phyloP scores from a whole-genome alignment of 768 basidiomycete species.

The Lactarius tabidus region DNA sequence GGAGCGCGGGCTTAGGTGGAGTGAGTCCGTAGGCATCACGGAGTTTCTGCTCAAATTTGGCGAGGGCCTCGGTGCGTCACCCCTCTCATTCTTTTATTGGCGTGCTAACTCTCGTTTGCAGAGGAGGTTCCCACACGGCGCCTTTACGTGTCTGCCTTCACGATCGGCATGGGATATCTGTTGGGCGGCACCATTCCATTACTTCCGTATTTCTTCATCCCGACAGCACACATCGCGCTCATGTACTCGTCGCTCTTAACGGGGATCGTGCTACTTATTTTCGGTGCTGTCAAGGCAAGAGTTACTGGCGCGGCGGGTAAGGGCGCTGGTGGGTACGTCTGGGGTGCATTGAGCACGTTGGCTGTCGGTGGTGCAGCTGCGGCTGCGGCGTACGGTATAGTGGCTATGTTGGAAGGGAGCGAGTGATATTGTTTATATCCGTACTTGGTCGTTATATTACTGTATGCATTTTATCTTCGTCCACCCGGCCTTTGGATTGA shows the following conservation, averaged over 20 bases:
- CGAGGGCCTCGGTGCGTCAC: constrained; percentile 75
- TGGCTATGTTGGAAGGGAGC: constrained; percentile 43
- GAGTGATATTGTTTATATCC: neutral
- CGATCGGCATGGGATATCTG: constrained; percentile 93
- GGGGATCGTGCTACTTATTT: constrained; percentile 79
- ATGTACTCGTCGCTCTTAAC: constrained; percentile 78
- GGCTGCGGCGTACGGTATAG: constrained; percentile 61
- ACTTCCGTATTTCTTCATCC: constrained; percentile 87
- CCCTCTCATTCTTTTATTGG: neutral
- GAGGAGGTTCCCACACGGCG: constrained; percentile 87
- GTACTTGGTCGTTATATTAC: no score
- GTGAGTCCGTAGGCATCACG: constrained; percentile 79
- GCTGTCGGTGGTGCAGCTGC: constrained; percentile 90
- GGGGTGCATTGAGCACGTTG: constrained; percentile 84
- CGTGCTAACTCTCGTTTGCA: constrained; percentile 28
- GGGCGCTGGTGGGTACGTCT: constrained; percentile 65
- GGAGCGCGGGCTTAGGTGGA: constrained; percentile 63
- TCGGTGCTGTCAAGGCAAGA: constrained; percentile 87
- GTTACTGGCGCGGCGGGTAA: constrained; percentile 74
- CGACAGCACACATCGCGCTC: constrained; percentile 60
- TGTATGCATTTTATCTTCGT: neutral
- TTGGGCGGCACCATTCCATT: constrained; percentile 92
- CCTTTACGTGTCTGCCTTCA: constrained; percentile 87
- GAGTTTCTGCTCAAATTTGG: constrained; percentile 95
- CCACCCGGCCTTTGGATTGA: neutral